These are phyloP conservation scores for Stachybotrys chlorohalonatus DNA, from an alignment of 2,329 filamentous ascomycete species.

Conservation along the genomic window DNA sequence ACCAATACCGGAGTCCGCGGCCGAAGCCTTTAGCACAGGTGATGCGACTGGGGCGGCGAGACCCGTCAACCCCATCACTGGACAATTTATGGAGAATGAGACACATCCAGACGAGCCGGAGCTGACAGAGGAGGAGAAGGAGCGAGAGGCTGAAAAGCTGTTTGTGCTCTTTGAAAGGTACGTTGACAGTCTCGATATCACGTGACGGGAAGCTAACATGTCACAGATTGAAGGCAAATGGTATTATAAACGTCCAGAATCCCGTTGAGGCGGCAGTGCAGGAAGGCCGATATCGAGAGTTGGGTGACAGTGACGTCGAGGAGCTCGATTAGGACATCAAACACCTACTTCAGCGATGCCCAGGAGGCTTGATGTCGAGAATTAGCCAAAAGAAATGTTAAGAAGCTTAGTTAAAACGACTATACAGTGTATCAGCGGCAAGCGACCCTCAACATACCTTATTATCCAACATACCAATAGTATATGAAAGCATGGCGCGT, in stretches of 20 bases:
- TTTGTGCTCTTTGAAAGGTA: constrained; percentile 88
- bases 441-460: too few relatives aligned
- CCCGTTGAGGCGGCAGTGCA: constrained; percentile 62
- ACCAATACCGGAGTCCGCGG: constrained; percentile 58
- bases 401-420: constrained; percentile 25
- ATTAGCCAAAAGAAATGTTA: constrained; percentile 45
- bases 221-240: constrained; percentile 57
- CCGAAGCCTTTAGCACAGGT: constrained; percentile 32
- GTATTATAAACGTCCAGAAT: constrained; percentile 70
- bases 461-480: too few relatives aligned
- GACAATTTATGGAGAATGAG: constrained; percentile 68
- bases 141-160: constrained; percentile 78
- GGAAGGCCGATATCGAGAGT: constrained; percentile 62
- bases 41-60: constrained; percentile 20
- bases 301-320: constrained; percentile 44
- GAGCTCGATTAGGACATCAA: constrained; percentile 23
- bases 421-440: background rate
- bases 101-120: constrained; percentile 48
- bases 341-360: too few relatives aligned
- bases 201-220: constrained; percentile 7
- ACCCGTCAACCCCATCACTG: constrained; percentile 75
- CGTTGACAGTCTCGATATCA: constrained; percentile 5
- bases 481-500: too few relatives aligned
- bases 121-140: constrained; percentile 89
- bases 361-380: constrained; percentile 65